phyloP scores from a whole-genome alignment of 352 stramenopile species.

The Phytophthora syringae region DNA sequence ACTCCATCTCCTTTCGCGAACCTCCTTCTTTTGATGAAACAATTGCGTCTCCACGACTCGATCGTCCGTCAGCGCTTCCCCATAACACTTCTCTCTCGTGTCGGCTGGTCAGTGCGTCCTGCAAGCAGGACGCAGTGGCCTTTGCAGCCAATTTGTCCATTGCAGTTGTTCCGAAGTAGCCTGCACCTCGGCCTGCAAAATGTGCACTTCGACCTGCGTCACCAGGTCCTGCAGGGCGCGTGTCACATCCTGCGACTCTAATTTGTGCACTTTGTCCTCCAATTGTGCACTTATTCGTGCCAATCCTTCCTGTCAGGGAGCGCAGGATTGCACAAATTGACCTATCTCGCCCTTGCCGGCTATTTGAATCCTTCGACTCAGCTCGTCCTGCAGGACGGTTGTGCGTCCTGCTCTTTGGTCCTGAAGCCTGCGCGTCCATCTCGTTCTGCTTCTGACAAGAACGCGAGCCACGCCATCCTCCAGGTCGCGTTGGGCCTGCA shows the following conservation, averaged over 20 bases:
- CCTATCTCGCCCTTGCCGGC: conserved; percentile 36
- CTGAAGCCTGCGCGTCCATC: conserved; percentile 23
- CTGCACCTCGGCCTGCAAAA: conserved; percentile 9
- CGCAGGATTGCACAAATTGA: conserved; percentile 38
- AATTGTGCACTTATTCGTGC: conserved; percentile 30
- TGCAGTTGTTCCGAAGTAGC: conserved; percentile 23
- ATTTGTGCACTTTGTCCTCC: conserved; percentile 9
- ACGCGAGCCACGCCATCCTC: conserved; percentile 49
- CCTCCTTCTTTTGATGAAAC: conserved; percentile 40
- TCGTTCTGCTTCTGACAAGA: conserved; percentile 45
- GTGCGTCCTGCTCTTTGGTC: conserved; percentile 1
- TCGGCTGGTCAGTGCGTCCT: conserved; percentile 12
- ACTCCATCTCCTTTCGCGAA: conserved; percentile 55
- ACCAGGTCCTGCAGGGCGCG: conserved; percentile 43
- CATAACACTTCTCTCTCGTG: conserved; percentile 50
- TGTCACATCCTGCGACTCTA: conserved; percentile 42
- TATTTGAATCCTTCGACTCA: conserved; percentile 7
- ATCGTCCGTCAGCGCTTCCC: conserved; percentile 58
- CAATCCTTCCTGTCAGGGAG: conserved; percentile 45
- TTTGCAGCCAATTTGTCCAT: conserved; percentile 23
- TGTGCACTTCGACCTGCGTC: conserved; percentile 35
- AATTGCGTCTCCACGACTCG: conserved; percentile 57
- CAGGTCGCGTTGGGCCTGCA: conserved; percentile 31
- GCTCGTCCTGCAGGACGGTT: conserved; percentile 19
- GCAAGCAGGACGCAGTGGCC: conserved; percentile 21